Percentiles rank a stretch among this genome's conserved stretches.
phyloP scores from a whole-genome alignment of 2,329 filamentous ascomycete genomes.

The Fusarium praegraminearum region DNA sequence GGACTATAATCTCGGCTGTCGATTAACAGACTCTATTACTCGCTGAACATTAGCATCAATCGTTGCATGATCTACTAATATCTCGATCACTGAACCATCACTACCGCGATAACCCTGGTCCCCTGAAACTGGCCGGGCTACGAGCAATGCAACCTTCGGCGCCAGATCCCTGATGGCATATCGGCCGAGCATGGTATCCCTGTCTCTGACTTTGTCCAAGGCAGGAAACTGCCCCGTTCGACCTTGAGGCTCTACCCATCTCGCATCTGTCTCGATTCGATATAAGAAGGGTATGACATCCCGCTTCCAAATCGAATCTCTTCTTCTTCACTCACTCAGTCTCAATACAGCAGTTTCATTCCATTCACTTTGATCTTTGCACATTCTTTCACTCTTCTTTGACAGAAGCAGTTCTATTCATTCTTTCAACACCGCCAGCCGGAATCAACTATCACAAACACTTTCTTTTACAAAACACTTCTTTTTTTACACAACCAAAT shows the following conservation, averaged over 20 bases:
- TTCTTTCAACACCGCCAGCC: conserved; percentile 44
- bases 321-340: conserved; percentile 36
- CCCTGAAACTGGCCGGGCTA: conserved; percentile 40
- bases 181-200: conserved; percentile 27
- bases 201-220: conserved; percentile 22
- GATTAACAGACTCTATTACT: neutral
- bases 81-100: conserved; percentile 5
- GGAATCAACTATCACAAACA: conserved; percentile 25
- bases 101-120: conserved; percentile 5
- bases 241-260: conserved; percentile 31
- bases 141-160: conserved; percentile 29
- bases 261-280: neutral
- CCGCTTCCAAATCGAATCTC: neutral
- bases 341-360: conserved; percentile 48
- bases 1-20: neutral
- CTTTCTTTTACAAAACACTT: conserved; percentile 16
- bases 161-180: conserved; percentile 33
- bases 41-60: conserved; percentile 1
- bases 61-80: conserved; percentile 27
- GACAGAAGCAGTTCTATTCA: conserved; percentile 50
- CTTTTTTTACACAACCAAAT: conserved; percentile 7
- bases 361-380: conserved; percentile 47
- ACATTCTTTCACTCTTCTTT: conserved; percentile 48
- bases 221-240: conserved; percentile 22
- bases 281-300: conserved; percentile 38